These are phyloP conservation scores for bread wheat (Triticum aestivum) DNA, from an alignment of 176 grass and related monocot species.

Conservation along the genomic window IWGSC_CS_RefSeq_v2.1 NC_057800.1:69990657-69991156, in stretches of 20 bases:
- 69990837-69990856: constrained; percentile 54
- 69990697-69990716: constrained; percentile 19
- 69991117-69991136: background rate
- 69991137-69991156: background rate
- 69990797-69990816: constrained; percentile 63
- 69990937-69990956: constrained; percentile 31
- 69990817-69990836: constrained; percentile 52
- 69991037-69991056: background rate
- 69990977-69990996: constrained; percentile 62
- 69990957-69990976: constrained; percentile 66
- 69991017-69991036: constrained; percentile 52
- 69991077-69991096: background rate
- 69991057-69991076: background rate
- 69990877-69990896: constrained; percentile 76
- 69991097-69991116: background rate
- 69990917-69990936: constrained; percentile 32
- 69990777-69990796: constrained; percentile 30
- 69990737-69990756: constrained; percentile 10
- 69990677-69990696: constrained; percentile 19
- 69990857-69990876: constrained; percentile 73
- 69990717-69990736: background rate
- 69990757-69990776: constrained; percentile 25
- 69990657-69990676: constrained; percentile 18
- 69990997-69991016: constrained; percentile 74
- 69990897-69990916: constrained; percentile 59